phyloP scores from a whole-genome alignment of 2,329 filamentous ascomycete genomes.

The Zymoseptoria tritici region DNA sequence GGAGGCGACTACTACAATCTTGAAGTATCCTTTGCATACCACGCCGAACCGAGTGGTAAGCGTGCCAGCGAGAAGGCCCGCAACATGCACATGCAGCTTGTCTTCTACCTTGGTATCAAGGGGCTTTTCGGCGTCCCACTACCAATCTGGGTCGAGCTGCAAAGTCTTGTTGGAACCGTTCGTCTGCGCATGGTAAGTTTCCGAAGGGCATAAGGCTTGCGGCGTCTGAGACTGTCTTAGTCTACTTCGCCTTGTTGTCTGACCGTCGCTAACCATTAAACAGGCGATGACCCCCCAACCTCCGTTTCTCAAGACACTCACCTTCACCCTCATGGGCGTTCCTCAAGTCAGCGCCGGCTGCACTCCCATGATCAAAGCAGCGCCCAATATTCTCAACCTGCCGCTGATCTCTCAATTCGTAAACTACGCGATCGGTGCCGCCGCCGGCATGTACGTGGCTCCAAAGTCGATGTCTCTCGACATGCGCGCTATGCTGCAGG shows the following conservation, averaged over 20 bases:
- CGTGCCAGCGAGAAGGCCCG: slow-evolving; percentile 68
- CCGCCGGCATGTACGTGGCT: slow-evolving; percentile 85
- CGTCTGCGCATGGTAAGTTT: slow-evolving; percentile 55
- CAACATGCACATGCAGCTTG: slow-evolving; percentile 94
- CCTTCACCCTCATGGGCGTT: slow-evolving; percentile 88
- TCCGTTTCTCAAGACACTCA: slow-evolving; percentile 85
- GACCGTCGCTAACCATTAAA: background rate
- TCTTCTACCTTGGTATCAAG: slow-evolving; percentile 88
- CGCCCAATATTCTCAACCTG: slow-evolving; percentile 83
- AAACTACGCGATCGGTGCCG: slow-evolving; percentile 85
- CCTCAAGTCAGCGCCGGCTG: slow-evolving; percentile 86
- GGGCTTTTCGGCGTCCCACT: slow-evolving; percentile 83
- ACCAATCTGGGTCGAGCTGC: slow-evolving; percentile 83
- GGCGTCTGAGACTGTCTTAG: too few relatives aligned
- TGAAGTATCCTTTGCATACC: slow-evolving; percentile 84
- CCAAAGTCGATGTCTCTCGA: slow-evolving; percentile 86
- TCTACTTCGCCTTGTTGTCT: background rate
- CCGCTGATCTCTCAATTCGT: slow-evolving; percentile 94
- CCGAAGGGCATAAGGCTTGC: background rate
- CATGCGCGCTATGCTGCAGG: slow-evolving; percentile 80
- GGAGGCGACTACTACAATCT: slow-evolving; percentile 90
- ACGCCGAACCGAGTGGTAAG: slow-evolving; percentile 66
- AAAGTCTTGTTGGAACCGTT: slow-evolving; percentile 81
- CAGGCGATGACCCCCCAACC: slow-evolving; percentile 76
- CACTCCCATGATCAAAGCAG: slow-evolving; percentile 83